Percentiles rank a stretch among this genome's conserved stretches.
phyloP scores from a whole-genome alignment of 257 asterid genomes.

The Solanum etuberosum region DNA sequence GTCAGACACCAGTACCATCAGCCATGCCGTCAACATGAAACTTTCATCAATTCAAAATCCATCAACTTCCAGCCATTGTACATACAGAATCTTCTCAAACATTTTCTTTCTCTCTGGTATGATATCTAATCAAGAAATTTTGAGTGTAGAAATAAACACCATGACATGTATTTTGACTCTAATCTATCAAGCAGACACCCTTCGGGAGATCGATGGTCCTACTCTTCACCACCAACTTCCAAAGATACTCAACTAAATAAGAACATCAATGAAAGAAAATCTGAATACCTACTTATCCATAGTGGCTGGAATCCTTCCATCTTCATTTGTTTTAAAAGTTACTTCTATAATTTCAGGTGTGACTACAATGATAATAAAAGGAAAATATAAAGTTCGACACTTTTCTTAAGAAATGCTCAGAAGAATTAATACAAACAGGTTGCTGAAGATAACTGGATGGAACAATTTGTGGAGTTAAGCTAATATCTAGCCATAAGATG shows the following conservation, averaged over 20 bases:
- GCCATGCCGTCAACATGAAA: not conserved
- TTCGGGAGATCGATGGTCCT: not conserved
- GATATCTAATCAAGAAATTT: not conserved
- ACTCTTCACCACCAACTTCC: not conserved
- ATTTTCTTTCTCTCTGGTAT: not conserved
- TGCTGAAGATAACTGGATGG: not conserved
- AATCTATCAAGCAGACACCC: not conserved
- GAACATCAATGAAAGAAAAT: not conserved
- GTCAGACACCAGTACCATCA: not conserved
- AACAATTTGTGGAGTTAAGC: not conserved
- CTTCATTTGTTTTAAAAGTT: not conserved
- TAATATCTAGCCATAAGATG: not conserved
- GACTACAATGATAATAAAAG: not conserved
- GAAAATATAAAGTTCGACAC: not conserved
- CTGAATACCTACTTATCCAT: not conserved
- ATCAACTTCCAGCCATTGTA: not conserved
- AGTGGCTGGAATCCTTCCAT: not conserved
- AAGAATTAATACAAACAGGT: not conserved
- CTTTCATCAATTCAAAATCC: not conserved
- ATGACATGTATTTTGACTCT: not conserved
- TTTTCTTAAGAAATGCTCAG: not conserved
- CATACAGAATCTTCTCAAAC: not conserved
- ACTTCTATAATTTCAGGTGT: not conserved
- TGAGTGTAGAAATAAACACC: not conserved
- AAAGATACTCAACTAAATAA: not conserved